A percentile compares a stretch with the other conserved stretches of the same genome.
Evolutionary conservation across 371 early-diverging fungal species (phyloP).

Genomic region (Coemansia sp.): DNA sequence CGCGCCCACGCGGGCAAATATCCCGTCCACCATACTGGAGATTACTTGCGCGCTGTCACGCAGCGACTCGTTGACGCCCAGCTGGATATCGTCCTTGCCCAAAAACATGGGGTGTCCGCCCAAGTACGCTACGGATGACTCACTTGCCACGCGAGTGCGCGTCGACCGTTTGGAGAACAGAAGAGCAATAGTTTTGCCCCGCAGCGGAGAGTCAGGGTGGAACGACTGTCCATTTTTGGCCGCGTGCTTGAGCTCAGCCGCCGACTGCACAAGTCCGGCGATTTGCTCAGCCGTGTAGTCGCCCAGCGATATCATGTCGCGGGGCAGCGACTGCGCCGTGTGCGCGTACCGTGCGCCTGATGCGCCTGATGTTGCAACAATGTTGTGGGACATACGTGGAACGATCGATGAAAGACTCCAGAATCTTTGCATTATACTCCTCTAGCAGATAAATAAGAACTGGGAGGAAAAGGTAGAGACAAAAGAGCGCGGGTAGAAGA

Average conservation of each 20-base stretch:
- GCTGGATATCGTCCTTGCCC: conserved; percentile 89
- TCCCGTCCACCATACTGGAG: conserved; percentile 89
- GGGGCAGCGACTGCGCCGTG: conserved; percentile 20
- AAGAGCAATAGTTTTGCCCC: conserved; percentile 77
- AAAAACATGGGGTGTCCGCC: conserved; percentile 95
- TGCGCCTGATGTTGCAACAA: conserved; percentile 2
- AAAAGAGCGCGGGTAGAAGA: neutral
- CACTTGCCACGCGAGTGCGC: conserved; percentile 93
- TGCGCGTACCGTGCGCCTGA: conserved; percentile 1
- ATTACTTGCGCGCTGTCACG: conserved; percentile 87
- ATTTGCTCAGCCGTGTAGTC: conserved; percentile 52
- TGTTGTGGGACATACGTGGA: conserved; percentile 12
- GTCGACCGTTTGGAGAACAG: conserved; percentile 93
- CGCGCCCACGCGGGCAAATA: conserved; percentile 87
- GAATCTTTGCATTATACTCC: conserved; percentile 18
- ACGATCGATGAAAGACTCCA: conserved; percentile 15
- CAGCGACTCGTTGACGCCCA: conserved; percentile 89
- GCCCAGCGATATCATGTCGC: conserved; percentile 38
- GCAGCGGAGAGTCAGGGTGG: conserved; percentile 58
- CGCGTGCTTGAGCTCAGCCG: conserved; percentile 47
- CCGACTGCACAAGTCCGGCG: conserved; percentile 39
- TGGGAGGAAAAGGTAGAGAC: neutral
- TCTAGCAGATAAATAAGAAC: neutral
- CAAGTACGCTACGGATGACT: conserved; percentile 83
- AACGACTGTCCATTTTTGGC: conserved; percentile 55